Evolutionary conservation across 441 rosid species (phyloP).

Genomic region (Eutrema salsugineum): DNA sequence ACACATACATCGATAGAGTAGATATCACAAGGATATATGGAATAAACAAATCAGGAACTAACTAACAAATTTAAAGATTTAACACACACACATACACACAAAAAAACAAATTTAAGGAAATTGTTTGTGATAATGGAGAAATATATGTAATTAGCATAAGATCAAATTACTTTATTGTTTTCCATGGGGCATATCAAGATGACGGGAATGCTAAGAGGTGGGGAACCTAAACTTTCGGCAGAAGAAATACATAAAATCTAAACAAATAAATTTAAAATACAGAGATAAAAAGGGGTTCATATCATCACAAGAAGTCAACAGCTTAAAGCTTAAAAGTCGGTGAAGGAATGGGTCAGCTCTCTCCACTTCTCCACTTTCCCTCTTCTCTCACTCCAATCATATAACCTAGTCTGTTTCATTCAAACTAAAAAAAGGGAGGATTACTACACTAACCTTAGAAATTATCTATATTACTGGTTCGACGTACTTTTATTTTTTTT

Average conservation of each 20-base stretch:
- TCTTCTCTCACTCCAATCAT: background rate
- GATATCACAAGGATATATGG: background rate
- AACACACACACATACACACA: too few species aligned
- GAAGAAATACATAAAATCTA: background rate
- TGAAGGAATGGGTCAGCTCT: conserved; percentile 14
- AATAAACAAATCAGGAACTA: background rate
- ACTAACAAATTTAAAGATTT: background rate
- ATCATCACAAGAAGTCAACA: conserved; percentile 7
- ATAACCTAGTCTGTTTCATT: background rate
- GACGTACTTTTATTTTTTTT: too few species aligned
- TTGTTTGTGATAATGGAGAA: background rate
- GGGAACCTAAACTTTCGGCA: conserved; percentile 10
- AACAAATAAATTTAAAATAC: background rate
- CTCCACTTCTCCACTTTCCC: conserved; percentile 1
- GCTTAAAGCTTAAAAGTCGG: conserved; percentile 22
- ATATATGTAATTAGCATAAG: too few species aligned
- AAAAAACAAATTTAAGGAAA: background rate
- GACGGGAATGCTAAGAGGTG: background rate
- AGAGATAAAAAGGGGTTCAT: background rate
- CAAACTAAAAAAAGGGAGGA: background rate
- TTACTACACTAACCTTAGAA: too few species aligned
- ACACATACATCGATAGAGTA: background rate
- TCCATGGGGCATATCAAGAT: background rate
- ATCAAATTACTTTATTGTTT: background rate
- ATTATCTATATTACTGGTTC: too few species aligned